Evolutionary conservation across 257 asterid species (phyloP), one percentile per base, ranked within the genome.

Genomic region (Fraxinus anomala): DNA sequence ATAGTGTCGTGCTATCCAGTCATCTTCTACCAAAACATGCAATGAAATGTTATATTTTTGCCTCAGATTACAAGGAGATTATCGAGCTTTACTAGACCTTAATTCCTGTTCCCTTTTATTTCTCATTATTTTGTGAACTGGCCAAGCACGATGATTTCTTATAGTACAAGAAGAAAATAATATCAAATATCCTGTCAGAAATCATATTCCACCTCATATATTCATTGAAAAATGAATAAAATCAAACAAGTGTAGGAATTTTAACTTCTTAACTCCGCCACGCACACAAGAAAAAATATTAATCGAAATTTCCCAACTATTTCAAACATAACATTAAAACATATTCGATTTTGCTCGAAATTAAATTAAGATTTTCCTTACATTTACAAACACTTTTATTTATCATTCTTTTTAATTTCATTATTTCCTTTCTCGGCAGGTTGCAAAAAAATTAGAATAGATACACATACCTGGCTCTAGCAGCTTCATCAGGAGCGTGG

Each of bases 401-500:
- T 56, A 70, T 37, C 51, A 6, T 70, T 34, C 33, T 10, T n/a
- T 2, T 68, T 36, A n/a, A 70, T 9, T n/a, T 56, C 40, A 67
- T 73, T 34, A 6, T 14, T 76, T 28, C 21, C 56, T 39, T 71
- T 42, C 49, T 30, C 33, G 61, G 34, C 21, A 42, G 68, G 56
- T 19, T 30, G 51, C 8, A 42, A 28, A 40, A 13, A 36, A 76
- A 59, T 42, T 44, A 74, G 70, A 67, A 68, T 30, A 30, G 79
- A 73, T 39, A n/a, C 36, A 28, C 79, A 66, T 85, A 96, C 99
- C 99, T 91, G 85, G 97, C 97, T 85, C 99, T 86, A 68, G 99
- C 98, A 76, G 99, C 99, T 89, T 96, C 99, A 77, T 96, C 99
- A 36, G 99, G 99, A 65, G 99, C 99, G 82, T 96, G 99, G 85